phyloP scores from a whole-genome alignment of 1,284 basidiomycete species.

The Limonomyces culmigenus region DNA sequence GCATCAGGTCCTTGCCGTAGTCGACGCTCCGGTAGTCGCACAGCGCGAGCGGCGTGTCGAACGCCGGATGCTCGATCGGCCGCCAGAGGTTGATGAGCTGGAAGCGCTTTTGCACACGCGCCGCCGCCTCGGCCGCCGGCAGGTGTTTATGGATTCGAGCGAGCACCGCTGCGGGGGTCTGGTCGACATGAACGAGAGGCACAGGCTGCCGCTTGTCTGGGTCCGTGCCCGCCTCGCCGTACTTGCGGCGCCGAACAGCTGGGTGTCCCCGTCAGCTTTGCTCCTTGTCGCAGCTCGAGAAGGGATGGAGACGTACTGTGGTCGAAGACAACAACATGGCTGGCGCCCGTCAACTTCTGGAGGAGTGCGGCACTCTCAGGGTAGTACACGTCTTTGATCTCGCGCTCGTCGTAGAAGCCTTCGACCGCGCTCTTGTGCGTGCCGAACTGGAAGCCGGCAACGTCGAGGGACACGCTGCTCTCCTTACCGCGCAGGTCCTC shows the following conservation, averaged over 20 bases:
- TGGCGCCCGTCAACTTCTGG: slow-evolving; percentile 44
- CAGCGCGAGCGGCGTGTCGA: slow-evolving; percentile 29
- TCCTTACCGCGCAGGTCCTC: slow-evolving; percentile 44
- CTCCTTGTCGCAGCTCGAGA: too few relatives aligned
- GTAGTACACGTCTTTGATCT: too few relatives aligned
- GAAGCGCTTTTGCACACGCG: slow-evolving; percentile 30
- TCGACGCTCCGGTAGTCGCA: slow-evolving; percentile 25
- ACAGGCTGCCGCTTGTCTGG: slow-evolving; percentile 33
- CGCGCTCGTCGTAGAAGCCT: too few relatives aligned
- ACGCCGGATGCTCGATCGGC: slow-evolving; percentile 25
- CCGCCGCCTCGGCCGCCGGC: slow-evolving; percentile 26
- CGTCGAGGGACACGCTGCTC: slow-evolving; percentile 27
- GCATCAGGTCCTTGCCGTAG: slow-evolving; percentile 16
- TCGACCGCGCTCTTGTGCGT: too few relatives aligned
- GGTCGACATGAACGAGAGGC: slow-evolving; percentile 34
- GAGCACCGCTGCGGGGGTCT: slow-evolving; percentile 30
- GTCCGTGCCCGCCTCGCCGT: slow-evolving; percentile 19
- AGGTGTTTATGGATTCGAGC: slow-evolving; percentile 36
- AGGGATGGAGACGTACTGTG: slow-evolving; percentile 29
- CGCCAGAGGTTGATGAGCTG: slow-evolving; percentile 41
- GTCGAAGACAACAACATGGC: slow-evolving; percentile 39
- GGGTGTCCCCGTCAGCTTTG: not conserved
- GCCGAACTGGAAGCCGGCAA: slow-evolving; percentile 38
- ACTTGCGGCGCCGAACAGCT: slow-evolving; percentile 28
- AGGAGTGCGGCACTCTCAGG: slow-evolving; percentile 38